Conservation (phyloP, 148 eudicot species). For the Rheum nobile region DNA sequence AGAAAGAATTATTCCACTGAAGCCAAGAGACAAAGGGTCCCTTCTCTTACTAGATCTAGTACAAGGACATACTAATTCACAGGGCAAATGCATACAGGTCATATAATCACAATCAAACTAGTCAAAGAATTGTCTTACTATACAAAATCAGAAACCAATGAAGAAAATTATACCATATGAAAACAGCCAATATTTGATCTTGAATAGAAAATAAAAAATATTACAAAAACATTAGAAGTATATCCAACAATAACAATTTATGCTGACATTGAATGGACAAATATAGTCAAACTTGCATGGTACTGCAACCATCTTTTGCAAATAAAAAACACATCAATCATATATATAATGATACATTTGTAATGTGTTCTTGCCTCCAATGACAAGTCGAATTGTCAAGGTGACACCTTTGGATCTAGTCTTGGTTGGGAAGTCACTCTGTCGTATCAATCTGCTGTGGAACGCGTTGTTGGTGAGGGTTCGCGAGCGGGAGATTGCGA, state of each 20-base stretch:
- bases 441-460: too few species aligned
- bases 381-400: too few species aligned
- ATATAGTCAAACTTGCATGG: not conserved
- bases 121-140: not conserved
- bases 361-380: too few species aligned
- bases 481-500: too few species aligned
- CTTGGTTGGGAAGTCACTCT: too few species aligned
- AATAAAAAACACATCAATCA: not conserved
- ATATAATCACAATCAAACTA: not conserved
- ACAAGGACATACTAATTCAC: not conserved
- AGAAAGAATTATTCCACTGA: not conserved
- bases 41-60: not conserved
- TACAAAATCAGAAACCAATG: not conserved
- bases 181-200: not conserved
- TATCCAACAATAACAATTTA: not conserved
- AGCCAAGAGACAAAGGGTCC: not conserved
- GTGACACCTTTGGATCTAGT: too few species aligned
- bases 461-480: too few species aligned
- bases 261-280: not conserved
- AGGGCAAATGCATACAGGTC: not conserved
- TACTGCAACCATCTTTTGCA: not conserved
- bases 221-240: not conserved
- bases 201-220: not conserved
- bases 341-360: conserved; percentile 44
- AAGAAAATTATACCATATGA: not conserved